A percentile compares a stretch with the other conserved stretches of the same genome.
phyloP scores from a whole-genome alignment of 805 yeast species.

The Pichia deserticola region DNA sequence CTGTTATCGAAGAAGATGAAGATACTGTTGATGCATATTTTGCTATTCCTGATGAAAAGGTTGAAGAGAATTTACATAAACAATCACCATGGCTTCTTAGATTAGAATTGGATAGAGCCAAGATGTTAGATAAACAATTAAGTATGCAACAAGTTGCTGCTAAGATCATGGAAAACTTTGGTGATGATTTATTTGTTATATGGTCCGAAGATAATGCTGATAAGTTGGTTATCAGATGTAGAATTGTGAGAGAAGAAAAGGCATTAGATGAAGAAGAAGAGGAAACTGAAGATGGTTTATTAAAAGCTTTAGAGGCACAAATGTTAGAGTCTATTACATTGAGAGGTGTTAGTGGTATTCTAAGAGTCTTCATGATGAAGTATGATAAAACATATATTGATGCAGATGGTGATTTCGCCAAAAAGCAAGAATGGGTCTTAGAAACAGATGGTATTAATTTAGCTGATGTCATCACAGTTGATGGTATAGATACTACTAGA shows the following conservation, averaged over 20 bases:
- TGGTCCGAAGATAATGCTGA: constrained; percentile 99
- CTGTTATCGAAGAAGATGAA: constrained; percentile 94
- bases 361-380: constrained; percentile 86
- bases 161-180: constrained; percentile 85
- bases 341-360: constrained; percentile 92
- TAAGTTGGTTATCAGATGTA: constrained; percentile 92
- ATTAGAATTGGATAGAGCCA: constrained; percentile 95
- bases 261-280: constrained; percentile 88
- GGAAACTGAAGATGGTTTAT: constrained; percentile 93
- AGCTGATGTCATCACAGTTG: constrained; percentile 89
- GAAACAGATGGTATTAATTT: constrained; percentile 98
- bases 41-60: constrained; percentile 96
- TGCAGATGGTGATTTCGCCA: constrained; percentile 77
- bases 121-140: constrained; percentile 95
- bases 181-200: constrained; percentile 91
- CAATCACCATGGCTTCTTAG: constrained; percentile 98
- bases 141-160: constrained; percentile 98
- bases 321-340: constrained; percentile 92
- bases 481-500: constrained; percentile 87
- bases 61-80: constrained; percentile 85
- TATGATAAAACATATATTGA: constrained; percentile 68
- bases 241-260: constrained; percentile 96
- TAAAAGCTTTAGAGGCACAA: constrained; percentile 90
- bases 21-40: constrained; percentile 97
- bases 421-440: constrained; percentile 94